Percentiles rank a stretch among this genome's conserved stretches.
These are phyloP conservation scores for Neonectria punicea DNA, from an alignment of 2,329 filamentous ascomycete species.

Conservation along the genomic window DNA sequence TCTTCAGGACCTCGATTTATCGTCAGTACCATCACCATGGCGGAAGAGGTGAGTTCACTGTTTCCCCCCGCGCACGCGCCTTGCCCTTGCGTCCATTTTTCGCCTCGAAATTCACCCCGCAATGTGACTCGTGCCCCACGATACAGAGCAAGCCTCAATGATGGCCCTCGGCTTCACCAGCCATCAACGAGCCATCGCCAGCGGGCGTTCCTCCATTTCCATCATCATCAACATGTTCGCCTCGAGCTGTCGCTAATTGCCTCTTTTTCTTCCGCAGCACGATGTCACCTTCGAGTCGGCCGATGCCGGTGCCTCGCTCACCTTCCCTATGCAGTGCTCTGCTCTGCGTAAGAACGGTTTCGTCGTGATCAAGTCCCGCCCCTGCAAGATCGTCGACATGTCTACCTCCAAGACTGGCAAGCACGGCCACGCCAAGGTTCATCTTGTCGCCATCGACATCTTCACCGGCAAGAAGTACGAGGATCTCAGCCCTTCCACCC, in stretches of 20 bases:
- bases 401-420: slow-evolving; percentile 99
- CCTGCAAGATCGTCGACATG: slow-evolving; percentile 99
- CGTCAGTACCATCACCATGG: slow-evolving; percentile 65
- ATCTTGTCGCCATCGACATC: slow-evolving; percentile 97
- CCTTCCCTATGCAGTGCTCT: slow-evolving; percentile 99
- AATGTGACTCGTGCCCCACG: slow-evolving; percentile 54
- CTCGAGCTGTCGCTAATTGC: slow-evolving; percentile 36
- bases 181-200: slow-evolving; percentile 19
- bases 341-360: slow-evolving; percentile 99
- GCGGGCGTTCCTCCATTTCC: slow-evolving; percentile 3
- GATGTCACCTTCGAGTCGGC: slow-evolving; percentile 85
- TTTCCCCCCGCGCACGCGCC: slow-evolving; percentile 36
- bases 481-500: slow-evolving; percentile 97
- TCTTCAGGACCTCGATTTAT: slow-evolving; percentile 46
- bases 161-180: slow-evolving; percentile 27
- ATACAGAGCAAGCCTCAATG: slow-evolving; percentile 34
- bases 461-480: slow-evolving; percentile 99
- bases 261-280: slow-evolving; percentile 59
- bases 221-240: not conserved
- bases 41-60: slow-evolving; percentile 63
- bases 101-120: slow-evolving; percentile 58
- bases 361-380: slow-evolving; percentile 98
- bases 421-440: slow-evolving; percentile 99
- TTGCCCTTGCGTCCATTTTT: slow-evolving; percentile 45
- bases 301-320: slow-evolving; percentile 95